Conservation (phyloP, 202 grass and related monocot genomes). For the Cymbopogon flexuosus region DNA sequence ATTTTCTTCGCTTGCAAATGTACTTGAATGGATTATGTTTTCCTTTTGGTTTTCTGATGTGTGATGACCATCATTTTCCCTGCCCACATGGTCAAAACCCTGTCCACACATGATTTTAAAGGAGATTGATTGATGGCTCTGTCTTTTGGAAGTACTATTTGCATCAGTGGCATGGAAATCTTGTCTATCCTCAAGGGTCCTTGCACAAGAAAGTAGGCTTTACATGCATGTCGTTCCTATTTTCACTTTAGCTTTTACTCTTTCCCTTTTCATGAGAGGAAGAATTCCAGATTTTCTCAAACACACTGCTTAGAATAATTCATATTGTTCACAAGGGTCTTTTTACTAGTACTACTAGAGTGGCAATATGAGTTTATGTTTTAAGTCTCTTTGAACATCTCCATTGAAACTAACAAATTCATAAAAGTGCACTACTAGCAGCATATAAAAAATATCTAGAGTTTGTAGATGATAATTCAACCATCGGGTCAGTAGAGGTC, state of each 20-base stretch:
- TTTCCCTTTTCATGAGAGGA: not conserved
- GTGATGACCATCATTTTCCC: not conserved
- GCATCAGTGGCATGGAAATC: slow-evolving; percentile 17
- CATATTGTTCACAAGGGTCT: not conserved
- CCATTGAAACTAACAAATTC: not conserved
- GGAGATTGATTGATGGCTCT: slow-evolving; percentile 13
- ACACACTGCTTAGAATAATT: not conserved
- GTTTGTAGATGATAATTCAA: not conserved
- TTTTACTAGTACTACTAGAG: not conserved
- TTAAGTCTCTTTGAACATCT: not conserved
- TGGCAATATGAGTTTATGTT: not conserved
- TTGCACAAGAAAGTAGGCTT: slow-evolving; percentile 2
- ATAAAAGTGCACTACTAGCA: not conserved
- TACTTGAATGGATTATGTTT: slow-evolving; percentile 28
- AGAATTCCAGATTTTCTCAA: not conserved
- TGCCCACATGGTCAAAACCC: slow-evolving; percentile 17
- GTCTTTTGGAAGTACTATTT: slow-evolving; percentile 34
- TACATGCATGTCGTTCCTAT: not conserved
- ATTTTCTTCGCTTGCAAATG: not conserved
- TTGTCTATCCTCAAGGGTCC: slow-evolving; percentile 26
- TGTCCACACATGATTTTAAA: slow-evolving; percentile 18
- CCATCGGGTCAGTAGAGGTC: not conserved
- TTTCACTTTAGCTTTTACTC: not conserved
- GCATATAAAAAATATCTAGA: too few relatives aligned
- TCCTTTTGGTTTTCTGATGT: not conserved